Evolutionary conservation across 495 filamentous ascomycete species (phyloP), one percentile per base, ranked within the genome.

Genomic region (Aspergillus avenaceus): DNA sequence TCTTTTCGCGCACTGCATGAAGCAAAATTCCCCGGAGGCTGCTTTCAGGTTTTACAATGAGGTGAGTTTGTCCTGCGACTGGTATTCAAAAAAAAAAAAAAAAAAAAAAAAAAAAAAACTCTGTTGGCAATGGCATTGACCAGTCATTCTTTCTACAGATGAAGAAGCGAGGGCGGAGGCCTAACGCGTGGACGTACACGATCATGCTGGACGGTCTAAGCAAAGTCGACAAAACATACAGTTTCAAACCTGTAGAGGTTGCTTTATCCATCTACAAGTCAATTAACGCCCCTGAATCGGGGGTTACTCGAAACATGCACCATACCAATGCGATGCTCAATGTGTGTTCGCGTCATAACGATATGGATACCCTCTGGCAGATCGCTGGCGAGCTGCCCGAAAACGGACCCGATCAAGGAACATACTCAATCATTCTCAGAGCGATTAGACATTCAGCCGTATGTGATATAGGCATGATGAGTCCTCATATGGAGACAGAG

Each of bases 311-410:
- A 1, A 83, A 78, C 50, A 84, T 86, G 8, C 84, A 88, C 41
- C 93, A 97, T 60, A 82, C 84, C 40, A 97, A 98, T 64, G 88
- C 90, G 6, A 80, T 91, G 48, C 73, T 98, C 12, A 83, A 85
- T 36, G 86, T 90, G 3, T 97, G 91, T 60, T 78, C 81, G 22
- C 73, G 78, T 19, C 80, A 85, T 7, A 58, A 67, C 1, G 83
- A 95, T 58, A 70, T 91, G 64, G 88, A 95, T 38, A 77, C 80
- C 2, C 55, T 97, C 41, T 92, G 89, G 76, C 76, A 73, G 25
- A 76, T 96, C 52, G 81, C 81, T 11, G 74, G 71, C 4, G 75
- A 81, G 11, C 74, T 93, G 1, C 83, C 87, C 2, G 76, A 83
- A 45, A 68, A 76, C 7, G 81, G 83, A 3, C 84, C 93, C 2